Conservation (phyloP, 140 eudicot species). For the Flaveria floridana region DNA sequence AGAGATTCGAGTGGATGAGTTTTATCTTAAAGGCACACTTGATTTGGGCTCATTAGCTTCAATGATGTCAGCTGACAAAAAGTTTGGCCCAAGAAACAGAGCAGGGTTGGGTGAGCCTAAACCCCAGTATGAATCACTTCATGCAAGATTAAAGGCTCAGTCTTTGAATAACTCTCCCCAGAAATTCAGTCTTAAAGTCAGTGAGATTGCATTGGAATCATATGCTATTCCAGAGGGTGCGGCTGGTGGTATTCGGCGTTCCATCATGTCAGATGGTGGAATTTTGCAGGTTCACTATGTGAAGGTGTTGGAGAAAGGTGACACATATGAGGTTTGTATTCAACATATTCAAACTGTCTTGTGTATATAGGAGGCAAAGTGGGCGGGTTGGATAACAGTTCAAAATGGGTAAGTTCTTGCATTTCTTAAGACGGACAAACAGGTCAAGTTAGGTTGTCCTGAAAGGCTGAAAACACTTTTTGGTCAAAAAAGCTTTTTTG, state of each 20-base stretch:
- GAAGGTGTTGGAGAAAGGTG: slow-evolving; percentile 95
- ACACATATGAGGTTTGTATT: slow-evolving; percentile 75
- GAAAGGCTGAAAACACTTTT: slow-evolving; percentile 2
- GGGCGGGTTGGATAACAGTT: not conserved
- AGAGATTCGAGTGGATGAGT: slow-evolving; percentile 71
- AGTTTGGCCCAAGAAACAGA: slow-evolving; percentile 49
- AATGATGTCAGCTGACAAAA: slow-evolving; percentile 77
- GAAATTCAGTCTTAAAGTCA: slow-evolving; percentile 66
- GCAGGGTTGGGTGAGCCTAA: slow-evolving; percentile 70
- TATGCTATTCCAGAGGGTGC: slow-evolving; percentile 85
- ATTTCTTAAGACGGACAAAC: not conserved
- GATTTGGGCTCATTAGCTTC: slow-evolving; percentile 89
- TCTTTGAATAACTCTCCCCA: slow-evolving; percentile 40
- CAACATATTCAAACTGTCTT: slow-evolving; percentile 1
- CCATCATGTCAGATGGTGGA: slow-evolving; percentile 84
- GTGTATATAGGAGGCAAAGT: not conserved
- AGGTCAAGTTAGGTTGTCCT: not conserved
- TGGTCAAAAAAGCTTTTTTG: not conserved
- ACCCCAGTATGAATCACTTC: slow-evolving; percentile 79
- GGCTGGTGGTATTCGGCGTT: slow-evolving; percentile 73
- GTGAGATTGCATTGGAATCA: slow-evolving; percentile 54
- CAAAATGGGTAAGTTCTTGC: not conserved
- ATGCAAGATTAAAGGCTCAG: slow-evolving; percentile 63
- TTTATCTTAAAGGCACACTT: slow-evolving; percentile 77
- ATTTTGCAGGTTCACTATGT: slow-evolving; percentile 74